phyloP scores from a whole-genome alignment of 305 asterid genomes.

The Fraxinus albicans region DNA sequence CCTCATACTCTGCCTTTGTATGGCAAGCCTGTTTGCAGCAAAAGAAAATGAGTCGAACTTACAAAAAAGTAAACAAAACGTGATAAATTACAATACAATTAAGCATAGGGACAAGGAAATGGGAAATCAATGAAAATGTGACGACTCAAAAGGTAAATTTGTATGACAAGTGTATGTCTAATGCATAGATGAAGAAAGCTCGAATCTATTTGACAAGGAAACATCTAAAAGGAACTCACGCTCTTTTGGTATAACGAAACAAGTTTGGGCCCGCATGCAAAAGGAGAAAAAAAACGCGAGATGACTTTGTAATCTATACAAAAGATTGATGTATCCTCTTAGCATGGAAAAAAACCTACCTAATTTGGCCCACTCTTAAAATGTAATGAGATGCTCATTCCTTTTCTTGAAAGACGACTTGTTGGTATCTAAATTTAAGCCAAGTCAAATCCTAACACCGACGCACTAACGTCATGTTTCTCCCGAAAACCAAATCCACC shows the following conservation, averaged over 20 bases:
- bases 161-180: neutral
- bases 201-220: neutral
- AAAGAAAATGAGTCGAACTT: neutral
- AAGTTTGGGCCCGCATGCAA: neutral
- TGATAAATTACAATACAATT: neutral
- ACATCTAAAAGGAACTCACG: neutral
- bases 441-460: neutral
- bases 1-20: conserved; percentile 95
- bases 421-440: neutral
- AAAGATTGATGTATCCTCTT: neutral
- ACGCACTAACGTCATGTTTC: neutral
- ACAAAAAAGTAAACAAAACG: neutral
- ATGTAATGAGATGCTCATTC: neutral
- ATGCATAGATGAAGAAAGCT: neutral
- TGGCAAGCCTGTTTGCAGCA: conserved; percentile 72
- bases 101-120: neutral
- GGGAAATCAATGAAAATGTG: neutral
- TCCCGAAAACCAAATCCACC: neutral
- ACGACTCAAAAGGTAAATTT: neutral
- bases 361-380: neutral
- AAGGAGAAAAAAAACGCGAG: neutral
- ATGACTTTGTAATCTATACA: neutral
- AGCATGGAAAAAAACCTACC: neutral
- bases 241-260: neutral
- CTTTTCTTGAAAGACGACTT: neutral